Percentiles rank a stretch among this genome's conserved stretches.
phyloP scores from a whole-genome alignment of 2,329 filamentous ascomycete genomes.

The Colletotrichum sp. region DNA sequence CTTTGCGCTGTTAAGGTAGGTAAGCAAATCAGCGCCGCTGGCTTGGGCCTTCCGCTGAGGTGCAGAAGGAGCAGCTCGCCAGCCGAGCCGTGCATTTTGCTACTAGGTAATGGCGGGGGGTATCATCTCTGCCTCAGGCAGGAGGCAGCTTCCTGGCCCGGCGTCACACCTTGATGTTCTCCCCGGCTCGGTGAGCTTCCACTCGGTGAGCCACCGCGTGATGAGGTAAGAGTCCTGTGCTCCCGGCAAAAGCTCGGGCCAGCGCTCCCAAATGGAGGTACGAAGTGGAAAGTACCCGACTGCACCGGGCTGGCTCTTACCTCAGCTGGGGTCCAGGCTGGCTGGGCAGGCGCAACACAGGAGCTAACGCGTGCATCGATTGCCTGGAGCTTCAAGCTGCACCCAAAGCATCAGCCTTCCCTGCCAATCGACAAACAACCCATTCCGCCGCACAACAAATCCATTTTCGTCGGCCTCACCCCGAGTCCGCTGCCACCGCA shows the following conservation, averaged over 20 bases:
- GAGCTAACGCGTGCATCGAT: constrained; percentile 26
- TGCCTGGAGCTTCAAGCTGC: constrained; percentile 26
- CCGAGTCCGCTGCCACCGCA: neutral
- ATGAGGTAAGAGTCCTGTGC: neutral
- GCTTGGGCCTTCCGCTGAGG: neutral
- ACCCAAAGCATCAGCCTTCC: constrained; percentile 16
- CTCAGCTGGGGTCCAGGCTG: constrained; percentile 14
- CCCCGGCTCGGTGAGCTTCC: neutral
- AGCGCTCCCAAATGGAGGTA: neutral
- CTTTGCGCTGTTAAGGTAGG: neutral
- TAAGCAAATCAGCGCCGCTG: neutral
- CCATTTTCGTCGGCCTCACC: neutral
- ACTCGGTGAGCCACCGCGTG: neutral
- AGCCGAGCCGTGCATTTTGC: neutral
- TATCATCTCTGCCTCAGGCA: neutral
- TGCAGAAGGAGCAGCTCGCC: neutral
- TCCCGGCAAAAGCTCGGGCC: constrained; percentile 14
- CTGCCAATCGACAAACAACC: constrained; percentile 13
- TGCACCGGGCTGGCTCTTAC: neutral
- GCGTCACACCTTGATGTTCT: neutral
- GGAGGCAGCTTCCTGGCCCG: neutral
- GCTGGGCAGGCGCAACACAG: constrained; percentile 13
- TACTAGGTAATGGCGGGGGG: neutral
- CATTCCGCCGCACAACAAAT: neutral
- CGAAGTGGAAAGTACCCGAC: neutral